Evolutionary conservation across 345 rosid species (phyloP).

Genomic region (Acer campestre): DNA sequence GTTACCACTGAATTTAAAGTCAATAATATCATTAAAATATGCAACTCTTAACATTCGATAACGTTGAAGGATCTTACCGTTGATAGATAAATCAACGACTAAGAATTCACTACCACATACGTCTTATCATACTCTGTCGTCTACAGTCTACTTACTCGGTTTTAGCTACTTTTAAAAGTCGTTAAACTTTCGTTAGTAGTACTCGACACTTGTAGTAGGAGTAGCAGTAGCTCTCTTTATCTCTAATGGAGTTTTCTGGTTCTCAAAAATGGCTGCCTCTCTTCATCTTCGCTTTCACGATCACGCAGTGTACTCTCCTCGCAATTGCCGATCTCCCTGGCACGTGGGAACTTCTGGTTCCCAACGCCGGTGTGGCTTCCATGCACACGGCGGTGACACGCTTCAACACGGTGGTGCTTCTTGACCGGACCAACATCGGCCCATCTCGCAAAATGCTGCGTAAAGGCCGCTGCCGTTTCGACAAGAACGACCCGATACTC

Average conservation of each 20-base stretch:
- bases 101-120: background rate
- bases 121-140: background rate
- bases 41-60: background rate
- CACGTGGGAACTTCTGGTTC: conserved; percentile 73
- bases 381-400: conserved; percentile 98
- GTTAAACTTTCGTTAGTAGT: background rate
- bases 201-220: background rate
- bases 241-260: conserved; percentile 17
- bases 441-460: conserved; percentile 64
- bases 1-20: conserved; percentile 5
- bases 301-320: background rate
- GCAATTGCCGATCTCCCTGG: conserved; percentile 67
- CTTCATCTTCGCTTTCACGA: conserved; percentile 4
- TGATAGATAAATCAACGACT: background rate
- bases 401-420: conserved; percentile 87
- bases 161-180: background rate
- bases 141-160: background rate
- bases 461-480: conserved; percentile 59
- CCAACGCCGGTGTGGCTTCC: conserved; percentile 81
- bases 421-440: conserved; percentile 88
- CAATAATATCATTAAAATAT: background rate
- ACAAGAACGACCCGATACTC: conserved; percentile 48
- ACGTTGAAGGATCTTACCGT: no score
- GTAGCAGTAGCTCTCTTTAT: background rate
- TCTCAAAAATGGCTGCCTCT: conserved; percentile 17